These are phyloP conservation scores for Suillus alpinus DNA, from an alignment of 768 basidiomycete genomes.

Conservation along the genomic window DNA sequence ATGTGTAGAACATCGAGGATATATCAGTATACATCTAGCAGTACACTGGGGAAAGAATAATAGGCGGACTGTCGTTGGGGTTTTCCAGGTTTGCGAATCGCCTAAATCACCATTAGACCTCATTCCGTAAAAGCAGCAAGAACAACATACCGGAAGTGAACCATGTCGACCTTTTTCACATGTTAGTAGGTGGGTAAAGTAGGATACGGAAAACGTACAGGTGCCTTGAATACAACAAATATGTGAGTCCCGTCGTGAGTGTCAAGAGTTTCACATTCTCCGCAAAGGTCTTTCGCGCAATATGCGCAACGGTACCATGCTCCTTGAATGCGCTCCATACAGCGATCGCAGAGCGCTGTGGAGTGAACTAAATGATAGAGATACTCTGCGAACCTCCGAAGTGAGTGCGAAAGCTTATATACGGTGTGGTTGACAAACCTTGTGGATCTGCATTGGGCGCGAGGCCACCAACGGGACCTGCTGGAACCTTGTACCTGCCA, in stretches of 20 bases:
- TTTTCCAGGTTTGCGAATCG: slow-evolving; percentile 57
- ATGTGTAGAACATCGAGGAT: neutral
- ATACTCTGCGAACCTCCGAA: slow-evolving; percentile 48
- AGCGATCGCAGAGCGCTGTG: slow-evolving; percentile 81
- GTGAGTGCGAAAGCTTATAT: neutral
- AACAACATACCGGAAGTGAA: slow-evolving; percentile 56
- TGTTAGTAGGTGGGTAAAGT: neutral
- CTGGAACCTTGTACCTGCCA: slow-evolving; percentile 61
- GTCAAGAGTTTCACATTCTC: slow-evolving; percentile 74
- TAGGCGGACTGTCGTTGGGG: slow-evolving; percentile 49
- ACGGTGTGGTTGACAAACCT: slow-evolving; percentile 38
- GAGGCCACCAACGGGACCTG: slow-evolving; percentile 48
- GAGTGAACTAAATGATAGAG: slow-evolving; percentile 57
- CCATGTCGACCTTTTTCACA: slow-evolving; percentile 64
- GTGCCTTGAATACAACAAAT: slow-evolving; percentile 86
- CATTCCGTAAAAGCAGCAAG: neutral
- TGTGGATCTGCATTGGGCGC: slow-evolving; percentile 45
- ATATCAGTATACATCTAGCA: slow-evolving; percentile 20
- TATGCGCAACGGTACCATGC: slow-evolving; percentile 91
- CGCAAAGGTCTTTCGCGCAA: slow-evolving; percentile 85
- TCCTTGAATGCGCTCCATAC: slow-evolving; percentile 78
- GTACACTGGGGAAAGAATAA: slow-evolving; percentile 66
- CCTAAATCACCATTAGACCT: slow-evolving; percentile 26
- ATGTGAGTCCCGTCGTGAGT: slow-evolving; percentile 81
- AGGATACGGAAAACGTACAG: slow-evolving; percentile 40